Conservation (phyloP, 495 filamentous ascomycete genomes). For the Penicillium steckii region DNA sequence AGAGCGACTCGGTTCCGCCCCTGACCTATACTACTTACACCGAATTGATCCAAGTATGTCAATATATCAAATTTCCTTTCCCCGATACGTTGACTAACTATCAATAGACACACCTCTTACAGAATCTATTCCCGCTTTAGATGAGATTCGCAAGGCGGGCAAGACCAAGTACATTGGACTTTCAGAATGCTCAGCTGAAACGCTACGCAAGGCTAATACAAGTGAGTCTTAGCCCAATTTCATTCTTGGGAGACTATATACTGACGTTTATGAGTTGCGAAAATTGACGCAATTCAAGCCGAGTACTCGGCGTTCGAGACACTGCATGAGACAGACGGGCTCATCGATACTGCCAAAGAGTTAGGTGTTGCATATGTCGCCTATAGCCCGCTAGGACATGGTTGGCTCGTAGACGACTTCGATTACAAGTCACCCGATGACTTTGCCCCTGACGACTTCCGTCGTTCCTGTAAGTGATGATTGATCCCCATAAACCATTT, state of each 20-base stretch:
- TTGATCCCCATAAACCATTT: not conserved
- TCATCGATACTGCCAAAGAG: conserved; percentile 41
- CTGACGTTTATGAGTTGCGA: conserved; percentile 37
- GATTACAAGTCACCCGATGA: conserved; percentile 42
- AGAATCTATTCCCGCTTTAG: conserved; percentile 46
- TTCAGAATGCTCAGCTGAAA: conserved; percentile 44
- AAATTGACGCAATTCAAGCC: conserved; percentile 51
- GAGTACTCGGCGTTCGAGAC: conserved; percentile 54
- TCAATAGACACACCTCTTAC: conserved; percentile 45
- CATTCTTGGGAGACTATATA: not conserved
- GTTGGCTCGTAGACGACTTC: conserved; percentile 47
- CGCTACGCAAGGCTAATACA: conserved; percentile 44
- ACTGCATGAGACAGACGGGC: conserved; percentile 40
- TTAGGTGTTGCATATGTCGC: conserved; percentile 44
- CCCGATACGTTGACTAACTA: not conserved
- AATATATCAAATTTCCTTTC: not conserved
- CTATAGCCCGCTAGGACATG: conserved; percentile 46
- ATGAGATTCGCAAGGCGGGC: conserved; percentile 43
- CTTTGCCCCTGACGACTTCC: conserved; percentile 44
- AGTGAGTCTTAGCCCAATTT: conserved; percentile 21
- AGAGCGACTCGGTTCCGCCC: conserved; percentile 48
- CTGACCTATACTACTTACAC: conserved; percentile 44
- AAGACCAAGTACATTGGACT: conserved; percentile 50
- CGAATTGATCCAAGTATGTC: conserved; percentile 41
- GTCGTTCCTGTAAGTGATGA: conserved; percentile 28